Base-by-base conservation (phyloP, 192 early-diverging fungal genomes). In the Martensiomyces pterosporus region DNA sequence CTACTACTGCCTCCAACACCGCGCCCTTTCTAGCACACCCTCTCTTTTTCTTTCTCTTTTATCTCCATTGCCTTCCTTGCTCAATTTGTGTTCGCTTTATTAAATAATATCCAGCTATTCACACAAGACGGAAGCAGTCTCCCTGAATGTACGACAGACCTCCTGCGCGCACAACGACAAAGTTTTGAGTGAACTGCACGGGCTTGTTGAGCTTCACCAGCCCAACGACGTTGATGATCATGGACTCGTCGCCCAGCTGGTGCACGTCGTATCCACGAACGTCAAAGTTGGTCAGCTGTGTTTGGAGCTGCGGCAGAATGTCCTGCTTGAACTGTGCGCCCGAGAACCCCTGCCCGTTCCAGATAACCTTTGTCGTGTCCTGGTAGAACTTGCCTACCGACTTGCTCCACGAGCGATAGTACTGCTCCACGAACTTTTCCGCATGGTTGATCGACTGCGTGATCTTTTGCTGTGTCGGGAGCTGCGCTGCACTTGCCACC, bases 111-210 rank as follows among this genome's bases (percentile, higher is more conserved):
- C 19, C 13, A 9, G 32, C 4, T n/a, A n/a, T 12, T 38, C 43
- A 72, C 9, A 72, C 68, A 10, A 72, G 54, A 2, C 68, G 47
- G 41, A 72, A 72, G 13, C 60, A 59, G 18, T 72, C 68, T 24
- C 56, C 53, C 5, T 60, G 48, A 21, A 72, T 65, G 22, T 72
- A 60, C 3, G 57, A 46, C 26, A 72, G 45, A 0, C 33, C 17
- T 1, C 53, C 57, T 1, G 43, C 9, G 7, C 50, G 49, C 25
- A 52, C 35, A 1, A 72, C 8, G 0, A 72, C 46, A 42, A 72
- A 72, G 2, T 49, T 47, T 23, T 72, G 68, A 1, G 61, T 17
- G 40, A 64, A 72, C 62, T 64, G 68, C 9, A 29, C 41, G 4
- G 52, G 60, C 6, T 39, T 36, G 17, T 29, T 14, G 13, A 60